Base-by-base conservation (phyloP, 176 grass and related monocot genomes). In the Pontederia crassipes region DNA sequence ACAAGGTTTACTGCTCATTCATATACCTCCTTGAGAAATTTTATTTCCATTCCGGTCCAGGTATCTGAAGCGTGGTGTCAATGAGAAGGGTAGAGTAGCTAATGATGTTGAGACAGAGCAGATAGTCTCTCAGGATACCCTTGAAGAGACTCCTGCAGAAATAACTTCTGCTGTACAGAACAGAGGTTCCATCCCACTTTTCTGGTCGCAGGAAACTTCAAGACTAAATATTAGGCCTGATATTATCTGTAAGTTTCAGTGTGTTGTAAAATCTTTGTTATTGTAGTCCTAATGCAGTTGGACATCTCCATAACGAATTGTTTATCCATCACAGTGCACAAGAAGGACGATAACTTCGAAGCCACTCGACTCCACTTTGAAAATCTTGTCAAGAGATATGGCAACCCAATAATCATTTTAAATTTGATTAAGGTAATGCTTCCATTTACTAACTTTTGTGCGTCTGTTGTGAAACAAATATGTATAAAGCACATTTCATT, bases 61-160 rank as follows among this genome's bases (percentile, higher is more conserved):
- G 83, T 98, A 78, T 57, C 66, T 98, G 64, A 93, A 89, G 57
- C 81, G 94, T 47, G 94, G 94, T 58, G 82, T 98, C 55, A 98
- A 98, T 48, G 81, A 88, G 60, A 98, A 98, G 83, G 94, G 94
- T 49, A 81, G 88, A 76, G 94, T 98, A 17, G 94, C 94, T 57
- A 98, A 98, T 75, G 94, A 98, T 81, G 94, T 98, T 66, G 94
- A 98, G 59, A 86, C 79, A n/a, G 94, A 98, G 72, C 94, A 98
- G 61, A 86, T 98, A 76, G 74, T 98, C 76, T 97, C 79, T 86
- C 79, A 83, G 76, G 87, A 89, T 26, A 72, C 72, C 29, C 29
- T 68, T 75, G 65, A 66, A 78, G 88, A 82, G 48, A 72, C 78
- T 28, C 94, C 88, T 53, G n/a, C 17, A 75, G 76, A 98, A 72